phyloP scores from a whole-genome alignment of 495 filamentous ascomycete genomes.

The Poronia punctata region DNA sequence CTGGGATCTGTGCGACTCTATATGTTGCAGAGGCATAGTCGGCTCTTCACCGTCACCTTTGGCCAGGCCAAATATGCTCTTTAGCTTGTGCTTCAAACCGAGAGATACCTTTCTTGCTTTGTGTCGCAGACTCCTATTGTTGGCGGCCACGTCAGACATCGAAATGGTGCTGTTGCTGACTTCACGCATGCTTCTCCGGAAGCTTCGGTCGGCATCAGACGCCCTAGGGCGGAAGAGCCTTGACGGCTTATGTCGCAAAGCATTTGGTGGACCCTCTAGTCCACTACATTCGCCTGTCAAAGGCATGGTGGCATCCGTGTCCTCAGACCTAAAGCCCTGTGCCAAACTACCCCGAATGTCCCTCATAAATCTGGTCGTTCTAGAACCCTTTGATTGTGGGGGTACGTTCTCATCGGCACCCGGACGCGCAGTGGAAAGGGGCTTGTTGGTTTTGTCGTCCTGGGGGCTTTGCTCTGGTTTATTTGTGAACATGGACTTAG shows the following conservation, averaged over 20 bases:
- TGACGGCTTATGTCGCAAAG: constrained; percentile 35
- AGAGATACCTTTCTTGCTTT: constrained; percentile 55
- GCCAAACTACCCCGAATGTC: constrained; percentile 23
- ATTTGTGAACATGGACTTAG: constrained; percentile 63
- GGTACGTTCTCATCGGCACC: constrained; percentile 2
- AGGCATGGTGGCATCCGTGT: constrained; percentile 2
- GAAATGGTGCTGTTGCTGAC: constrained; percentile 17
- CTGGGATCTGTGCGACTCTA: constrained; percentile 43
- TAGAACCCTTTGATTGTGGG: constrained; percentile 32
- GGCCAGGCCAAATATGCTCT: constrained; percentile 48
- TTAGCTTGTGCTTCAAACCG: constrained; percentile 55
- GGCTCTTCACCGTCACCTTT: constrained; percentile 33
- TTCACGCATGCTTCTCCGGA: constrained; percentile 25
- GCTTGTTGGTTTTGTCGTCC: constrained; percentile 27
- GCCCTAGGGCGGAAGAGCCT: constrained; percentile 39
- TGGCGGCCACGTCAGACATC: constrained; percentile 13
- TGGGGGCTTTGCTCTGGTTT: no score
- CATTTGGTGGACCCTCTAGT: not conserved
- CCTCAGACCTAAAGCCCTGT: constrained; percentile 14
- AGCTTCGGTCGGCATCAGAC: constrained; percentile 43
- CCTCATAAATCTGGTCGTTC: constrained; percentile 59
- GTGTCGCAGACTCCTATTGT: constrained; percentile 35
- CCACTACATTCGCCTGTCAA: not conserved
- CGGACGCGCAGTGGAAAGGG: constrained; percentile 7
- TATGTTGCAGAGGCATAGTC: constrained; percentile 41